Evolutionary conservation across 208 protist genomes (phyloP).

Genomic region (Entamoeba invadens): DNA sequence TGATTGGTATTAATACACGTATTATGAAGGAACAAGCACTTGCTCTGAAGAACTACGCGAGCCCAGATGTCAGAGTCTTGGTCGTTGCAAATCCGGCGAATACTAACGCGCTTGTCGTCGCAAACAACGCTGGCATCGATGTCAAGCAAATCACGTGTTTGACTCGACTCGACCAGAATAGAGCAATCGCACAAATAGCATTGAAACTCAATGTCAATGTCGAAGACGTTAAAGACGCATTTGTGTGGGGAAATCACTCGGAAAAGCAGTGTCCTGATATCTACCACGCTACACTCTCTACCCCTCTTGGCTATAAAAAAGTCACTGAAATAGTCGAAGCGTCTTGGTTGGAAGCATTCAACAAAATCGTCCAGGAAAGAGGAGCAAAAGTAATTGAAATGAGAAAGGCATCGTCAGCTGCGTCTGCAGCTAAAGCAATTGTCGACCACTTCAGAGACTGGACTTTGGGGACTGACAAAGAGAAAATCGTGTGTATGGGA

Average conservation of each 20-base stretch:
- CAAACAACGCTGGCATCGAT: constrained; percentile 8
- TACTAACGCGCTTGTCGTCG: constrained; percentile 27
- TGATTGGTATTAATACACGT: constrained; percentile 21
- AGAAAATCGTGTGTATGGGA: background rate
- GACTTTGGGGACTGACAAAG: constrained; percentile 42
- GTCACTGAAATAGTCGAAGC: constrained; percentile 50
- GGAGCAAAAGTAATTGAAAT: constrained; percentile 67
- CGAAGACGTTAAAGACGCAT: background rate
- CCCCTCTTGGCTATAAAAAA: constrained; percentile 44
- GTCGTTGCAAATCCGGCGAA: constrained; percentile 42
- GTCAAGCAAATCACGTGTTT: constrained; percentile 25
- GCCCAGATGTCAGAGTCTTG: constrained; percentile 18
- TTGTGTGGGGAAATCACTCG: constrained; percentile 37
- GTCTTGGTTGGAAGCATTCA: constrained; percentile 35
- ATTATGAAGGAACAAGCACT: constrained; percentile 27
- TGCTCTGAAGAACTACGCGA: constrained; percentile 15
- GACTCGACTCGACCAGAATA: constrained; percentile 33
- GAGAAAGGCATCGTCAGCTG: constrained; percentile 59
- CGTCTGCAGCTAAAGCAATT: constrained; percentile 68
- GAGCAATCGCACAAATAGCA: constrained; percentile 8
- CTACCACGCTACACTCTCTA: background rate
- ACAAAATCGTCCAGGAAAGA: constrained; percentile 27
- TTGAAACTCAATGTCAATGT: background rate
- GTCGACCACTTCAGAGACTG: constrained; percentile 51
- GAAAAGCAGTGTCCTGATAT: constrained; percentile 4